Base-by-base conservation (phyloP, 2,329 filamentous ascomycete genomes). In the Diaporthe sp. region DNA sequence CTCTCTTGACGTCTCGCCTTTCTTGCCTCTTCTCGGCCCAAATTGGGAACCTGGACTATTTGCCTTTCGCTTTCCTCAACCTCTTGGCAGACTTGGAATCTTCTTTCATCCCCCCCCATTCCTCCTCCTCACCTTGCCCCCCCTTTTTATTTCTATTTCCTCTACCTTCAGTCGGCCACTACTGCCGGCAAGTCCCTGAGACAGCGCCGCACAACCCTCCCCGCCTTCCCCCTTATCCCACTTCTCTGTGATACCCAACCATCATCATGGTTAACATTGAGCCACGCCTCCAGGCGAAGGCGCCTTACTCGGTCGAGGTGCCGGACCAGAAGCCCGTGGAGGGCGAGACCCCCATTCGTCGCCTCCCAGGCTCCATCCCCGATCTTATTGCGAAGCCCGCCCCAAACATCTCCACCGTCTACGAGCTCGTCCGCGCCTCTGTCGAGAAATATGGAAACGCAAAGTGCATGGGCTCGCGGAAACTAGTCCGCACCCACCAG, bases 271-370 rank as follows among this genome's bases (percentile, higher is more conserved):
- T 70, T 30, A 64, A 61, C 35, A 74, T 74, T 17, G 57, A 72
- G 35, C 74, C 74, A 52, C 88, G 87, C 77, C 87, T 90, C 81
- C 81, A 83, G 78, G 92, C 90, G 81, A 90, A 89, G 81, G 85
- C 87, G 25, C 93, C 93, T 35, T 94, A 92, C 85, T 90, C 92
- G 28, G 88, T 94, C 81, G 93, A 95, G 80, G 91, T 88, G 8
- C 87, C 93, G 25, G 92, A 90, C 79, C 89, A 87, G 76, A 84
- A 90, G 80, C 89, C 91, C 77, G 87, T 91, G 78, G 86, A 91
- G 50, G 94, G 94, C 83, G 94, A 96, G 86, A 95, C 94, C 22
- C 89, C 93, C 76, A 92, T 94, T 47, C 92, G 93, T 78, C 89
- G 94, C 73, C 90, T 94, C 81, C 89, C 90, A 10, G 80, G 84